Base-by-base conservation (phyloP, 192 early-diverging fungal genomes). In the Haplosporangium gracile region DNA sequence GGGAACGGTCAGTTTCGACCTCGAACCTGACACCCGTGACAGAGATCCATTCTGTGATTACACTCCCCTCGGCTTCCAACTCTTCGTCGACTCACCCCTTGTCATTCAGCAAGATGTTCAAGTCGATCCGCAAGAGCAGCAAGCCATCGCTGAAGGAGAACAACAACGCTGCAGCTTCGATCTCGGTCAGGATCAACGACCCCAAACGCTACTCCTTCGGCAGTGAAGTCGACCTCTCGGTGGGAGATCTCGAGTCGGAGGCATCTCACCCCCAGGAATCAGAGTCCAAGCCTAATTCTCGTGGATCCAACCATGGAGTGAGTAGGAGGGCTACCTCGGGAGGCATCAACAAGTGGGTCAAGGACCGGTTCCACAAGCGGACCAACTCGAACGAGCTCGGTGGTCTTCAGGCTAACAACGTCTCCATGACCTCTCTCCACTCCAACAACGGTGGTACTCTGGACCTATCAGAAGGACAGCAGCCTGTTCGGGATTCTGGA, bases 81-180 rank as follows among this genome's bases (percentile, higher is more conserved):
- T 24, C 39, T 8, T 65, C 78, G 18, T 55, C 84, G 1, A 10
- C 74, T 32, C 74, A 78, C 68, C 40, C 82, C 4, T 68, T 80
- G 42, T 85, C 84, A 5, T 49, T 86, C 76, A 86, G 80, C 76
- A 80, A 77, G 76, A 75, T 86, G 32, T 47, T 85, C 36, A 86
- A 86, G 47, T 81, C 78, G 20, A 81, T 86, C 9, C 74, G 84
- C 20, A 86, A 86, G 79, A 70, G 51, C 43, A 86, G 79, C 45
- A 80, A 38, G 34, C 57, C 84, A 4, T 81, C 84, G 9, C 18
- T 78, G 32, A 77, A 63, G 47, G 83, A 85, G 0, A 38, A 13
- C 57, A 60, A 24, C 55, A 57, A 26, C 55, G 6, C 55, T 57
- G 29, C 60, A 10, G 13, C 29, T 5, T n/a, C 13, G 39, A 2